A percentile compares a stretch with the other conserved stretches of the same genome.
Conservation (phyloP, 768 basidiomycete genomes). For the Boletus tomentosulus region DNA sequence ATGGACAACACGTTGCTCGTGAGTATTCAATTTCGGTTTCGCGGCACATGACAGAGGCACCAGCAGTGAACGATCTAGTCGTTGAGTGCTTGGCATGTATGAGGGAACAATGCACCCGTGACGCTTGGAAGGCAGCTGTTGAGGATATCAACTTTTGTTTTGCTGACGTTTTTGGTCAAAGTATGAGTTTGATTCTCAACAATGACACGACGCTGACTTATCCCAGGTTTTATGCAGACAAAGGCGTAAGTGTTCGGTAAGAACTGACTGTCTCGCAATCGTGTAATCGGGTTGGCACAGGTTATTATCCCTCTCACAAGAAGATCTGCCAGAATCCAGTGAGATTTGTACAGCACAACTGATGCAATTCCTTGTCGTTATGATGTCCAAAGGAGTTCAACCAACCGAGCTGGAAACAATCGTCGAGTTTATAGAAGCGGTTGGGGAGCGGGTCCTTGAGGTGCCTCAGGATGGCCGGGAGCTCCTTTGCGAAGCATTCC, state of each 20-base stretch:
- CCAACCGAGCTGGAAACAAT: constrained; percentile 1
- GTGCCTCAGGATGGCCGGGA: neutral
- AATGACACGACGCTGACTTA: constrained; percentile 1
- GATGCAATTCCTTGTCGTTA: constrained; percentile 24
- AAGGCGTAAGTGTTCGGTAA: constrained; percentile 12
- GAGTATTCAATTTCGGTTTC: constrained; percentile 6
- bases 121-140: constrained; percentile 21
- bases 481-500: constrained; percentile 33
- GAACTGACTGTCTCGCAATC: neutral
- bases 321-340: neutral
- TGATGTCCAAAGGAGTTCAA: constrained; percentile 19
- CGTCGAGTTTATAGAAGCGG: constrained; percentile 12
- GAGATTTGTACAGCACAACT: constrained; percentile 13
- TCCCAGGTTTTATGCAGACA: constrained; percentile 12
- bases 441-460: constrained; percentile 15
- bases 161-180: constrained; percentile 13
- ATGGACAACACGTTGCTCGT: constrained; percentile 18
- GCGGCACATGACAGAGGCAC: neutral
- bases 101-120: constrained; percentile 8
- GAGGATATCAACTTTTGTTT: constrained; percentile 11
- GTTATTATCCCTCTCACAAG: constrained; percentile 7
- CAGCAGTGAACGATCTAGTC: constrained; percentile 17
- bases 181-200: constrained; percentile 10
- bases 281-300: constrained; percentile 8
- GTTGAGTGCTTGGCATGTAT: constrained; percentile 17